phyloP scores from a whole-genome alignment of 2,329 filamentous ascomycete genomes.

The Ophiostoma perfectum region DNA sequence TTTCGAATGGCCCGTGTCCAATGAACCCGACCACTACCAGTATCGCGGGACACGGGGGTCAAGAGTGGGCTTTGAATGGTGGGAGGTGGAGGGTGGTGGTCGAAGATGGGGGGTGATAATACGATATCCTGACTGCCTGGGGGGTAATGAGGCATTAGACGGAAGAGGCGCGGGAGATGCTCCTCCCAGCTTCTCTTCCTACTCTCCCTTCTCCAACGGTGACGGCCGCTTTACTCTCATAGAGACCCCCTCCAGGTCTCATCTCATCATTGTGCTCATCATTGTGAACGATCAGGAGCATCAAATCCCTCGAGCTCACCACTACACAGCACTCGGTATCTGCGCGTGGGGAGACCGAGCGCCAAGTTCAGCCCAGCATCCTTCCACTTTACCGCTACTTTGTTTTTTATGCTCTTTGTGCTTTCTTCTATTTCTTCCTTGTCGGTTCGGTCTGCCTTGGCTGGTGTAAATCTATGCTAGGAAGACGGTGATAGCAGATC shows the following conservation, averaged over 20 bases:
- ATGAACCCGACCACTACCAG: background rate
- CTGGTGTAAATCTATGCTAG: too few relatives aligned
- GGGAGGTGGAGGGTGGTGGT: background rate
- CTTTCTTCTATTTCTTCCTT: too few relatives aligned
- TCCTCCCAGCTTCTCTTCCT: background rate
- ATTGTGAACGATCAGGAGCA: background rate
- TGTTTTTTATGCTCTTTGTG: too few relatives aligned
- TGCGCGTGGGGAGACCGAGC: background rate
- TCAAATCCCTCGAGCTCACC: too few relatives aligned
- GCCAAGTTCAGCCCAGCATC: background rate
- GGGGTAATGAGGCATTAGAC: background rate
- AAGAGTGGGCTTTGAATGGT: background rate
- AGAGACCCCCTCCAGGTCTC: background rate
- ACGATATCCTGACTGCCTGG: background rate
- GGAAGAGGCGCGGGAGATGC: background rate
- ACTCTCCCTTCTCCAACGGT: background rate
- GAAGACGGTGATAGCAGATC: too few relatives aligned
- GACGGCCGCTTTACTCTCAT: background rate
- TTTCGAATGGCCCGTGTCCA: background rate
- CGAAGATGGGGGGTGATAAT: background rate
- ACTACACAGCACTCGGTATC: background rate
- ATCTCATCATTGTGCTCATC: background rate
- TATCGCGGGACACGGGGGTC: constrained; percentile 5
- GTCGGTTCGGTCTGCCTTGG: too few relatives aligned
- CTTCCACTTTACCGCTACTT: background rate